phyloP scores from a whole-genome alignment of 371 early-diverging fungal genomes.

The Caulochytrium protostelioides region DNA sequence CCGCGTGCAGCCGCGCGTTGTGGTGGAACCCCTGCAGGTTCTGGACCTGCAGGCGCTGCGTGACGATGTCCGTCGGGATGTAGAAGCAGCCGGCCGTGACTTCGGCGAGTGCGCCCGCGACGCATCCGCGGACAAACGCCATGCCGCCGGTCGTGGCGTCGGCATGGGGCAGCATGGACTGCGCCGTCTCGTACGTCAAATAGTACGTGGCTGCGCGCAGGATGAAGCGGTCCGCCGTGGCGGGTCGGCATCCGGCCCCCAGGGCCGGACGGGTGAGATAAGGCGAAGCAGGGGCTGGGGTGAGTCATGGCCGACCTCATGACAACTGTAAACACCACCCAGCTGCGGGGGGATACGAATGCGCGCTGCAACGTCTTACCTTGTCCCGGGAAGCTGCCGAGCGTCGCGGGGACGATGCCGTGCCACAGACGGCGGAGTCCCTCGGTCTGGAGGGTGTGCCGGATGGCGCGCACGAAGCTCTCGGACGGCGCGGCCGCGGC shows the following conservation, averaged over 20 bases:
- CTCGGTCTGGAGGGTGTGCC: too few relatives aligned
- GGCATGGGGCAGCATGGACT: constrained; percentile 1
- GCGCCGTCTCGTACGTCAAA: constrained; percentile 14
- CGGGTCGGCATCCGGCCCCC: too few relatives aligned
- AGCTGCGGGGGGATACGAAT: too few relatives aligned
- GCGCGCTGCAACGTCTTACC: too few relatives aligned
- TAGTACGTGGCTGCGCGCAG: constrained; percentile 15
- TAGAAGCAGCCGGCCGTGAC: constrained; percentile 17
- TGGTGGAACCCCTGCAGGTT: constrained; percentile 12
- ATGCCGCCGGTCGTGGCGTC: not conserved
- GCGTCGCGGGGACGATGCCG: constrained; percentile 12
- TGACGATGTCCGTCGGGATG: constrained; percentile 19
- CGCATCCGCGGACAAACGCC: constrained; percentile 12
- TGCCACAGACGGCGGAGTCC: constrained; percentile 16
- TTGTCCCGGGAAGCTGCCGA: constrained; percentile 20
- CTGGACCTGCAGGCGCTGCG: constrained; percentile 20
- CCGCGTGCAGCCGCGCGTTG: constrained; percentile 12
- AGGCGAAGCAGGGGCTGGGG: too few relatives aligned
- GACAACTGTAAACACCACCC: too few relatives aligned
- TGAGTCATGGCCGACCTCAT: too few relatives aligned
- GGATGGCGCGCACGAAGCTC: too few relatives aligned
- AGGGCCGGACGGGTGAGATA: too few relatives aligned
- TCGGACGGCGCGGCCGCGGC: too few relatives aligned
- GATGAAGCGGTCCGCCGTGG: too few relatives aligned
- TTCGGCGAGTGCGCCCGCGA: constrained; percentile 10